Percentiles rank a stretch among this genome's conserved stretches.
Conservation (phyloP, 2,329 filamentous ascomycete genomes). For the Rhexocercosporidium sp. region DNA sequence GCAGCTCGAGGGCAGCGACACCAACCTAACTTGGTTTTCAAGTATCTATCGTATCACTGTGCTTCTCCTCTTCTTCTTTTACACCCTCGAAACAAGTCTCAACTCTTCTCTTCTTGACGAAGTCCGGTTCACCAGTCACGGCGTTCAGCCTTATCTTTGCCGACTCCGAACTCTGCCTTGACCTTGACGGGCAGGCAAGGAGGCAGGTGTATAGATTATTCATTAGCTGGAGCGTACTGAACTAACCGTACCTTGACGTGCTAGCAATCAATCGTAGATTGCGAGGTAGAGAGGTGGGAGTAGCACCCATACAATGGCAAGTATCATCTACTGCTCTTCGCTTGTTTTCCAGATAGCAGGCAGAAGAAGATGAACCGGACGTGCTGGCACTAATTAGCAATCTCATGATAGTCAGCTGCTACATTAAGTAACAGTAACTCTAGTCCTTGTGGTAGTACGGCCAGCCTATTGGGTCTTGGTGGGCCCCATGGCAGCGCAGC, state of each 20-base stretch:
- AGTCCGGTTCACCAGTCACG: constrained; percentile 7
- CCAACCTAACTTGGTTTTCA: background rate
- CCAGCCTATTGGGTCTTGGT: constrained; percentile 10
- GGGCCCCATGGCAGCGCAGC: background rate
- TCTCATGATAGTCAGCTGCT: constrained; percentile 8
- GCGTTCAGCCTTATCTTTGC: constrained; percentile 8
- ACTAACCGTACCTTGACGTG: background rate
- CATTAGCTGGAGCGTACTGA: background rate
- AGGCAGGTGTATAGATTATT: background rate
- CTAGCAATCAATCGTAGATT: background rate
- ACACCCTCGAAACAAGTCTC: background rate
- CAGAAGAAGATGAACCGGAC: background rate
- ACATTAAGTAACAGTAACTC: constrained; percentile 10
- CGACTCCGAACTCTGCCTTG: background rate
- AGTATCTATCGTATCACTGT: background rate
- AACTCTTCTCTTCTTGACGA: background rate
- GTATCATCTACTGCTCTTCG: background rate
- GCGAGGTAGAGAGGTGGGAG: background rate
- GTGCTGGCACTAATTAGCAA: constrained; percentile 9
- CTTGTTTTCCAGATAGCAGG: background rate
- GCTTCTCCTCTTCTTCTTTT: background rate
- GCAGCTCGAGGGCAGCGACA: background rate
- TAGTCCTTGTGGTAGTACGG: constrained; percentile 9
- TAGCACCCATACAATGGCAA: background rate
- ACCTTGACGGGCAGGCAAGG: background rate